Evolutionary conservation across 495 filamentous ascomycete species (phyloP).

Genomic region (Aspergillus nidulans): DNA sequence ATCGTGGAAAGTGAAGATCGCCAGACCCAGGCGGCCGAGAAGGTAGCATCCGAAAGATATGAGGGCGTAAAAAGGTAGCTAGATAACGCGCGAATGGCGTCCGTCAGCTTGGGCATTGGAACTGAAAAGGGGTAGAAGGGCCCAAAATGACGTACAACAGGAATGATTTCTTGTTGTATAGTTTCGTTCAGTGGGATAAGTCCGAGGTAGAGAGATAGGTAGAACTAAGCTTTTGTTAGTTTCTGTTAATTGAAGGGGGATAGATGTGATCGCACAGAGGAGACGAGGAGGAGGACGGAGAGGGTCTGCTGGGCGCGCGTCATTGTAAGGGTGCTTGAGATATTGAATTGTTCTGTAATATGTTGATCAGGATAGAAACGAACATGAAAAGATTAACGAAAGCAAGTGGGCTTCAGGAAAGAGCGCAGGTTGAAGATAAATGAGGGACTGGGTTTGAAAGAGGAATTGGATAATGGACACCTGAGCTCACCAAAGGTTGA

Average conservation of each 20-base stretch:
- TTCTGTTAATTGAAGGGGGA: not conserved
- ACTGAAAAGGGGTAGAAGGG: not conserved
- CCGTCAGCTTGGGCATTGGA: not conserved
- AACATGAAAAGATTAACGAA: not conserved
- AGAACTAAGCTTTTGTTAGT: conserved; percentile 30
- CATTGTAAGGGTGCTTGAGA: conserved; percentile 50
- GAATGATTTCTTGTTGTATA: conserved; percentile 49
- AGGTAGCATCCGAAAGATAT: conserved; percentile 93
- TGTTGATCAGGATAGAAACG: no score
- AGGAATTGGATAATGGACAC: not conserved
- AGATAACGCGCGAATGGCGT: not conserved
- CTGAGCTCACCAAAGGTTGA: not conserved
- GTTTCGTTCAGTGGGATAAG: conserved; percentile 77
- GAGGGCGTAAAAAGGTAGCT: conserved; percentile 90
- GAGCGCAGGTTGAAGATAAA: not conserved
- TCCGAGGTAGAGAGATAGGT: conserved; percentile 79
- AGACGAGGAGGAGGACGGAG: conserved; percentile 77
- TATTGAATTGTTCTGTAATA: conserved; percentile 1
- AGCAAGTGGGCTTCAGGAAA: not conserved
- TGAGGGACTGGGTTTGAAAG: conserved; percentile 5
- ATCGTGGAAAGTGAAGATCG: conserved; percentile 94
- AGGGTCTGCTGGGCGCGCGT: conserved; percentile 92
- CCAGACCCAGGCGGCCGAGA: conserved; percentile 83
- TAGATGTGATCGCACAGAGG: conserved; percentile 59
- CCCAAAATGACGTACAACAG: conserved; percentile 40